Base-by-base conservation (phyloP, 2,329 filamentous ascomycete species). In the Cladophialophora bantiana region DNA sequence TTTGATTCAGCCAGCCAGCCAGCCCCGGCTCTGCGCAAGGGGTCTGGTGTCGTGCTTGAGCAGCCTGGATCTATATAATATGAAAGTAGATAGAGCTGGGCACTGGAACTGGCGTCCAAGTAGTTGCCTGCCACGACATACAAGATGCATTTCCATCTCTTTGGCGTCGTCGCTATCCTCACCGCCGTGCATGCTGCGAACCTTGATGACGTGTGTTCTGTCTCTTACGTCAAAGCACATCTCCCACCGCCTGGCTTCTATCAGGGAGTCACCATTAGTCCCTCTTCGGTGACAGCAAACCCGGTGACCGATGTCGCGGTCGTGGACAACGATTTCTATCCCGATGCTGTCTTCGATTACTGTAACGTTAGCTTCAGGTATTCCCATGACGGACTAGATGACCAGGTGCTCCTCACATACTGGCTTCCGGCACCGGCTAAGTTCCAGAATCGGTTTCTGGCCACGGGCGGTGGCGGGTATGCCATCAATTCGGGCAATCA, bases 311-410 rank as follows among this genome's bases (percentile, higher is more conserved):
- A 81, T 67, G 75, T 75, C 15, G 75, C 71, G 31, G 66, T 70
- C 31, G 72, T 72, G 26, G 70, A 68, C 35, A 72, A 72, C 32
- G 73, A 71, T 40, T 74, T 74, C 57, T 73, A 64, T 35, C 64
- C 64, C 2, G 53, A 66, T 36, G 48, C 58, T 7, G 34, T 48
- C 53, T 58, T 66, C 20, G 64, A 72, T 62, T 75, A 81, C 70
- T 84, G 82, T 73, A 83, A 83, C 60, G 77, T 83, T 36, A 82
- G 79, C 4, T 78, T 84, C 56, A 77, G 78, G 32, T 84, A 83
- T 70, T 77, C 78, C 1, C 82, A 84, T 60, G 74, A 77, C 36
- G 82, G 81, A 34, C 73, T 68, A n/a, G 72, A 72, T 3, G 78
- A 80, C 62, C 63, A 66, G 3, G 78, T 82, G 0, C 72, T 76